Base-by-base conservation (phyloP, 768 basidiomycete species). In the Omphalotus guepiniiformis region DNA sequence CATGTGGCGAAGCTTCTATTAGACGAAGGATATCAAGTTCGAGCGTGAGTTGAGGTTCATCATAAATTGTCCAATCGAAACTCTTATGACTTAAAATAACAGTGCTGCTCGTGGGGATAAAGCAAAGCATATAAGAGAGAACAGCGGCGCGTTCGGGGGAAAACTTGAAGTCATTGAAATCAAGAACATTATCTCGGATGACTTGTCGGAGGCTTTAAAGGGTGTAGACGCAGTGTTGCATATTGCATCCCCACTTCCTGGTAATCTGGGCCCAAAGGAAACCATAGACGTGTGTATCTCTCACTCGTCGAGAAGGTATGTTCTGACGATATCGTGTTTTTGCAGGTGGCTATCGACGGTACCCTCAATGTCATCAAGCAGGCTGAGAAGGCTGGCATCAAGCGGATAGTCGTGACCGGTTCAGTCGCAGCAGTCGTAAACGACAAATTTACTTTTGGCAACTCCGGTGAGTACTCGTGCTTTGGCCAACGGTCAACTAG, bases 191-290 rank as follows among this genome's bases (percentile, higher is more conserved):
- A 42, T 44, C 11, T 48, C 48, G 6, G 58, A 52, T n/a, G 53
- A 60, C 23, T 73, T 77, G 51, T 69, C 74, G 44, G 71, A 74
- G 28, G 72, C 66, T 5, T 65, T 76, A 54, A 67, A 71, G 56
- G 74, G 70, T 18, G 68, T 76, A 12, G 64, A 70, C 32, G 74
- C 65, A 1, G 59, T 79, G 40, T 58, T 62, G 8, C 72, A 73
- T 54, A 63, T 61, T 12, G 69, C 68, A 6, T 61, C 67, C n/a
- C 62, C 62, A n/a, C 40, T 59, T 25, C 54, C 50, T 15, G 36
- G 42, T 39, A 16, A 27, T 6, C 22, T 6, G 50, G 42, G 4
- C 42, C 48, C 15, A 52, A 54, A 45, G 52, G 51, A 35, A 52
- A 53, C 30, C 28, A 55, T 35, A 30, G 47, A 55, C 36, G 51